Percentiles rank a stretch among this genome's conserved stretches.
Conservation (phyloP, 441 rosid species). For the Pelargonium cotyledonis region DNA sequence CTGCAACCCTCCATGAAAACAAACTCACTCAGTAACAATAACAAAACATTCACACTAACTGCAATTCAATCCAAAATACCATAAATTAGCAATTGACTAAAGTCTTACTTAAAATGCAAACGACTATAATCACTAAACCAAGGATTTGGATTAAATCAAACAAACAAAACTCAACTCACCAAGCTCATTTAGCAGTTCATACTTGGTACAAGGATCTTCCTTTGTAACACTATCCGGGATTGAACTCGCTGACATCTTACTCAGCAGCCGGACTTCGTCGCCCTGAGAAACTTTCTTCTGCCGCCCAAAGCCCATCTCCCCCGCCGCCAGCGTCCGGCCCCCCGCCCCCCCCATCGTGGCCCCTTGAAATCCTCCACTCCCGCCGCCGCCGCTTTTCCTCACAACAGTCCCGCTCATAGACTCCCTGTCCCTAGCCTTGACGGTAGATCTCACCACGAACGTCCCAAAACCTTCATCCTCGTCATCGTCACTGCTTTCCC, state of each 20-base stretch:
- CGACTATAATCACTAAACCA: background rate
- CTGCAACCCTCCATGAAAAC: conserved; percentile 37
- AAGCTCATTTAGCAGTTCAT: conserved; percentile 89
- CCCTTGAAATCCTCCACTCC: conserved; percentile 24
- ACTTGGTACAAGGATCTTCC: conserved; percentile 87
- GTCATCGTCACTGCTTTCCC: conserved; percentile 26
- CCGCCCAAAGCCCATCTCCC: conserved; percentile 53
- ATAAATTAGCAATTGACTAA: background rate
- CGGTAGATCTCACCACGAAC: conserved; percentile 55
- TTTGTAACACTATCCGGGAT: conserved; percentile 75
- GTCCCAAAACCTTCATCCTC: conserved; percentile 46
- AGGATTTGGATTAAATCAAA: background rate
- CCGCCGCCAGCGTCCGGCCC: conserved; percentile 65
- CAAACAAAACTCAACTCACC: conserved; percentile 36
- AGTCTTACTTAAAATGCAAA: too few species aligned
- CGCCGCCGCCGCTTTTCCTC: conserved; percentile 19
- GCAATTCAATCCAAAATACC: background rate
- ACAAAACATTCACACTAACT: background rate
- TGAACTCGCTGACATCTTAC: conserved; percentile 72
- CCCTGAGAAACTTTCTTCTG: conserved; percentile 38
- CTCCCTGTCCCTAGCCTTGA: conserved; percentile 29
- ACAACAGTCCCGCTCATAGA: conserved; percentile 30
- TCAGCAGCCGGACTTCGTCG: conserved; percentile 39
- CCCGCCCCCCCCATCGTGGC: conserved; percentile 79
- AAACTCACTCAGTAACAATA: conserved; percentile 9